phyloP scores from a whole-genome alignment of 805 yeast species.

The Cephaloascus fragrans region DNA sequence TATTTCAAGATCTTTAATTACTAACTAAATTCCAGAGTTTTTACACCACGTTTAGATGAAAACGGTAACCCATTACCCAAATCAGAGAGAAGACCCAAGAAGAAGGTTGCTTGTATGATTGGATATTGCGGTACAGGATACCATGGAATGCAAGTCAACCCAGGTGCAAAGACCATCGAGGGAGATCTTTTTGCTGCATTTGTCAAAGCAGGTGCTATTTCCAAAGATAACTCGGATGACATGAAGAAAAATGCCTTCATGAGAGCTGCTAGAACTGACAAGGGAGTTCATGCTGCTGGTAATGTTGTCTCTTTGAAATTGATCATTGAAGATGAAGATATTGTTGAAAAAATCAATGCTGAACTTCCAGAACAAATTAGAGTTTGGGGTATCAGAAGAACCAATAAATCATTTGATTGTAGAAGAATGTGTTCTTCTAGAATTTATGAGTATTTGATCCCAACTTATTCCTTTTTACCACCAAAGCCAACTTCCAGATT shows the following conservation, averaged over 20 bases:
- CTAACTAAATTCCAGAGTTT: slow-evolving; percentile 9
- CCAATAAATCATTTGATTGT: slow-evolving; percentile 88
- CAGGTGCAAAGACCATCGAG: slow-evolving; percentile 83
- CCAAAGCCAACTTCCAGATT: slow-evolving; percentile 75
- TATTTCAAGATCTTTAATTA: too few species aligned
- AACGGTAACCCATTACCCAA: slow-evolving; percentile 52
- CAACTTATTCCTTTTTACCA: slow-evolving; percentile 82
- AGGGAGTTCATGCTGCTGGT: slow-evolving; percentile 97
- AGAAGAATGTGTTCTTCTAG: slow-evolving; percentile 94
- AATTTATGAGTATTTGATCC: slow-evolving; percentile 86
- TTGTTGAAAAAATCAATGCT: slow-evolving; percentile 63
- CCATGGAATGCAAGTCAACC: slow-evolving; percentile 92
- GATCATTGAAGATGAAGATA: slow-evolving; percentile 73
- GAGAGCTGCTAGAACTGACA: slow-evolving; percentile 86
- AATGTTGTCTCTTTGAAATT: slow-evolving; percentile 78
- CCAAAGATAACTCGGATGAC: slow-evolving; percentile 79
- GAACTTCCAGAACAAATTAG: slow-evolving; percentile 78
- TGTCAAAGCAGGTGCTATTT: slow-evolving; percentile 79
- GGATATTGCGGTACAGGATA: slow-evolving; percentile 97
- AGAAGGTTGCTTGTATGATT: slow-evolving; percentile 80
- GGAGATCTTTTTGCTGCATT: slow-evolving; percentile 81
- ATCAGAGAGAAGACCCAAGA: slow-evolving; percentile 61
- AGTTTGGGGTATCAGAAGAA: slow-evolving; percentile 87
- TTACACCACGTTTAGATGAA: slow-evolving; percentile 41
- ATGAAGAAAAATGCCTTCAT: slow-evolving; percentile 79